phyloP scores from a whole-genome alignment of 176 grass and related monocot genomes.

The Rhipidocladum racemiflorum region DNA sequence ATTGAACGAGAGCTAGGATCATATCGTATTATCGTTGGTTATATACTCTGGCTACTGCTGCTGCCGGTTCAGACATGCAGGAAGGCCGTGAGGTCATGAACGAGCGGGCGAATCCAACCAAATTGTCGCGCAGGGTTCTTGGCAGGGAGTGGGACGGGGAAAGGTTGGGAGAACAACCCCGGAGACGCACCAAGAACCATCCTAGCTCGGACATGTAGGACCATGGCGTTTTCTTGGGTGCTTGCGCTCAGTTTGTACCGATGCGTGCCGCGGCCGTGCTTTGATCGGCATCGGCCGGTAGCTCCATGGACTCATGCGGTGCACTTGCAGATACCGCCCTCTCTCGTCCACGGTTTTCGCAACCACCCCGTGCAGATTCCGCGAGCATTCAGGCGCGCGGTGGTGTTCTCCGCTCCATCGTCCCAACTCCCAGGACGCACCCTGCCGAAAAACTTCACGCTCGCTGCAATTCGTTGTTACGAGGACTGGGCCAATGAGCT shows the following conservation, averaged over 20 bases:
- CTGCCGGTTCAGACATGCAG: neutral
- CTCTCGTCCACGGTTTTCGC: slow-evolving; percentile 19
- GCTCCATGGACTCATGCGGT: neutral
- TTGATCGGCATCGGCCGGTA: neutral
- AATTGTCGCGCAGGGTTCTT: neutral
- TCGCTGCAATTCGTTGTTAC: neutral
- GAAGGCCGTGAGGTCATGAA: too few relatives aligned
- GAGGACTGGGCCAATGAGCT: neutral
- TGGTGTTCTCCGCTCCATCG: neutral
- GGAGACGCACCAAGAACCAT: neutral
- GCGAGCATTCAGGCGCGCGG: neutral
- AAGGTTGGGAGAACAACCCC: slow-evolving; percentile 7
- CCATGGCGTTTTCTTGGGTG: neutral
- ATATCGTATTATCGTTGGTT: too few relatives aligned
- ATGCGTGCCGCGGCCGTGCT: neutral
- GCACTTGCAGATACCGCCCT: slow-evolving; percentile 17
- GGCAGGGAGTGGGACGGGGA: neutral
- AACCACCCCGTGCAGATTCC: neutral
- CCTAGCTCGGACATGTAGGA: neutral
- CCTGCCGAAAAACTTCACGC: neutral
- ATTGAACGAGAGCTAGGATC: neutral
- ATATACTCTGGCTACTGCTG: neutral
- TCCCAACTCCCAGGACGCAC: neutral
- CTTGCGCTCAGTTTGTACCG: neutral
- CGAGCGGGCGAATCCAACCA: neutral